Evolutionary conservation across 164 flowering plant species (phyloP).

Genomic region (Dillenia turbinata): DNA sequence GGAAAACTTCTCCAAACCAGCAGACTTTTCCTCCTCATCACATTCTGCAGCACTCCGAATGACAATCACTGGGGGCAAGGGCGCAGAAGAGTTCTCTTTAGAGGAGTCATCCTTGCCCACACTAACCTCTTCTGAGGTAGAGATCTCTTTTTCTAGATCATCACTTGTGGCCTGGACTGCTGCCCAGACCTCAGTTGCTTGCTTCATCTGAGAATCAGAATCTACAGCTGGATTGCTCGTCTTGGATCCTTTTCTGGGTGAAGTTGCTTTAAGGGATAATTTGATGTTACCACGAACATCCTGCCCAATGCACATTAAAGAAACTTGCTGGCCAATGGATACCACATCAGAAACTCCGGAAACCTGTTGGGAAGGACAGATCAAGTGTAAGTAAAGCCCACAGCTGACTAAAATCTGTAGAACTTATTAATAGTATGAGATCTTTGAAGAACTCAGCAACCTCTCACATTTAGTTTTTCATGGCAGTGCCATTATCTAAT

Average conservation of each 20-base stretch:
- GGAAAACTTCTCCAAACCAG: slow-evolving; percentile 15
- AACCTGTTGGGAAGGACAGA: slow-evolving; percentile 47
- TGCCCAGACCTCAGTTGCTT: slow-evolving; percentile 27
- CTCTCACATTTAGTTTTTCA: too few species aligned
- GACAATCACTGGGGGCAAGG: slow-evolving; percentile 41
- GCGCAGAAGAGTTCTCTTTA: slow-evolving; percentile 10
- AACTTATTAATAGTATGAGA: too few species aligned
- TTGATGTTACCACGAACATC: slow-evolving; percentile 93
- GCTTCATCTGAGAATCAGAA: slow-evolving; percentile 19
- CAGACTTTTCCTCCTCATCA: slow-evolving; percentile 56
- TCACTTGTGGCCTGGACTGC: slow-evolving; percentile 21
- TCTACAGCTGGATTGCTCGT: slow-evolving; percentile 12
- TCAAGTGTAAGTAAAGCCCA: background rate
- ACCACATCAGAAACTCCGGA: slow-evolving; percentile 71
- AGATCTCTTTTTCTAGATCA: slow-evolving; percentile 23
- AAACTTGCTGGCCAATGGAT: slow-evolving; percentile 74
- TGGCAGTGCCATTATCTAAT: background rate
- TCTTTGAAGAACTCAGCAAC: too few species aligned
- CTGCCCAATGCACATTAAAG: slow-evolving; percentile 82
- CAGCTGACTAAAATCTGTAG: too few species aligned
- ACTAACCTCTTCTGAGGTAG: slow-evolving; percentile 17
- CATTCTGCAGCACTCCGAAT: slow-evolving; percentile 92
- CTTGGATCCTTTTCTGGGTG: slow-evolving; percentile 28
- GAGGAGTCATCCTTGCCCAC: slow-evolving; percentile 15
- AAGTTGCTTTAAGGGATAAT: slow-evolving; percentile 73